Percentiles rank a stretch among this genome's conserved stretches.
phyloP scores from a whole-genome alignment of 2,329 filamentous ascomycete species.

The Ophiosphaerella narmari region DNA sequence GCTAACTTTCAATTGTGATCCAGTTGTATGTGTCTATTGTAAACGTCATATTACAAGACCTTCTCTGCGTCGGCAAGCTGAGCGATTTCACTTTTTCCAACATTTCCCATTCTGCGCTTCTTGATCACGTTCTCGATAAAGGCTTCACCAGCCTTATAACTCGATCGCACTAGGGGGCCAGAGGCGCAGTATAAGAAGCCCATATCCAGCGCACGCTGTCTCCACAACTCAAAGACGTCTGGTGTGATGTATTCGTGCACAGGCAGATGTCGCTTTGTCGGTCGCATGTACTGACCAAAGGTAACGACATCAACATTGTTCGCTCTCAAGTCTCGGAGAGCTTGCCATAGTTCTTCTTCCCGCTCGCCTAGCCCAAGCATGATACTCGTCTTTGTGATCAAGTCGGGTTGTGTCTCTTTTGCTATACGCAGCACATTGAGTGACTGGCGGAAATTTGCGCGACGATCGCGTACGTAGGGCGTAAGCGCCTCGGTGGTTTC shows the following conservation, averaged over 20 bases:
- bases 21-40: too few species aligned
- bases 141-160: slow-evolving; percentile 96
- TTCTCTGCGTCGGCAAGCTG: neutral
- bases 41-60: too few species aligned
- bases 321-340: slow-evolving; percentile 78
- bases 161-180: slow-evolving; percentile 88
- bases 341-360: slow-evolving; percentile 80
- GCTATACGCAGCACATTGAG: slow-evolving; percentile 78
- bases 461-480: slow-evolving; percentile 84
- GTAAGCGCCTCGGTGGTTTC: slow-evolving; percentile 93
- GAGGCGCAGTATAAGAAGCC: slow-evolving; percentile 97
- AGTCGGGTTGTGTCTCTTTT: slow-evolving; percentile 73
- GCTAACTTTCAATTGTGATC: too few species aligned
- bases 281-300: slow-evolving; percentile 99
- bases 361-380: slow-evolving; percentile 96
- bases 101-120: slow-evolving; percentile 57
- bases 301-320: slow-evolving; percentile 91
- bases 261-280: slow-evolving; percentile 96
- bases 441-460: slow-evolving; percentile 87
- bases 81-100: slow-evolving; percentile 13
- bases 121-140: slow-evolving; percentile 98
- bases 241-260: slow-evolving; percentile 95
- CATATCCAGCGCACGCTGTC: slow-evolving; percentile 85
- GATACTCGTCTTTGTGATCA: slow-evolving; percentile 98
- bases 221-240: slow-evolving; percentile 89